Evolutionary conservation across 352 stramenopile genomes (phyloP).

Genomic region (Phytophthora citrophthora): DNA sequence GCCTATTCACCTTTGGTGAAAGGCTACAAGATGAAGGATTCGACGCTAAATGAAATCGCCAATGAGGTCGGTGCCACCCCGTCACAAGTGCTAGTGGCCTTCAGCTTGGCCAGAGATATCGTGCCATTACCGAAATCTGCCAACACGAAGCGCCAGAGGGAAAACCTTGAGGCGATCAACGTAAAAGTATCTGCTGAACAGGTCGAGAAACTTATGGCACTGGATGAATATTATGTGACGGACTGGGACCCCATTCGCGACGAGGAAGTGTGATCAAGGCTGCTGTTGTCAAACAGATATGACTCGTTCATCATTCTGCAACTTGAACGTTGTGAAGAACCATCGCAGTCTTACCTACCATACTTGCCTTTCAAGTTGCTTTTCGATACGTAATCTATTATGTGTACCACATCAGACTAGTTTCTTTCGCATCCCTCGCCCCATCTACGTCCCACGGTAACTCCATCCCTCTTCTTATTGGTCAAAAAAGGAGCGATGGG

Average conservation of each 20-base stretch:
- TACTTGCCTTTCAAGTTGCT: background rate
- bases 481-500: constrained; percentile 17
- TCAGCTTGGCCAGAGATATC: constrained; percentile 57
- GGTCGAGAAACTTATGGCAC: constrained; percentile 39
- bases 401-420: constrained; percentile 12
- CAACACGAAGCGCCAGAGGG: constrained; percentile 46
- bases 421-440: constrained; percentile 26
- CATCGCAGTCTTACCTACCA: too few relatives aligned
- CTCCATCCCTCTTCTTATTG: constrained; percentile 12
- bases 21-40: constrained; percentile 47
- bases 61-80: constrained; percentile 37
- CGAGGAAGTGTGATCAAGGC: constrained; percentile 34
- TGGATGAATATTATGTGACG: constrained; percentile 57
- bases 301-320: too few relatives aligned
- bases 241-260: constrained; percentile 59
- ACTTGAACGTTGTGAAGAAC: too few relatives aligned
- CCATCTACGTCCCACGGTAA: constrained; percentile 8
- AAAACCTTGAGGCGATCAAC: constrained; percentile 56
- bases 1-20: constrained; percentile 67
- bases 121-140: constrained; percentile 72
- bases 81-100: constrained; percentile 65
- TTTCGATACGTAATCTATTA: constrained; percentile 7
- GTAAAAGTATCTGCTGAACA: constrained; percentile 43
- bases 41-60: constrained; percentile 45
- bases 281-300: background rate